Evolutionary conservation across 306 rosid genomes (phyloP), one percentile per base, ranked within the genome.

Genomic region (Pyrus communis): DNA sequence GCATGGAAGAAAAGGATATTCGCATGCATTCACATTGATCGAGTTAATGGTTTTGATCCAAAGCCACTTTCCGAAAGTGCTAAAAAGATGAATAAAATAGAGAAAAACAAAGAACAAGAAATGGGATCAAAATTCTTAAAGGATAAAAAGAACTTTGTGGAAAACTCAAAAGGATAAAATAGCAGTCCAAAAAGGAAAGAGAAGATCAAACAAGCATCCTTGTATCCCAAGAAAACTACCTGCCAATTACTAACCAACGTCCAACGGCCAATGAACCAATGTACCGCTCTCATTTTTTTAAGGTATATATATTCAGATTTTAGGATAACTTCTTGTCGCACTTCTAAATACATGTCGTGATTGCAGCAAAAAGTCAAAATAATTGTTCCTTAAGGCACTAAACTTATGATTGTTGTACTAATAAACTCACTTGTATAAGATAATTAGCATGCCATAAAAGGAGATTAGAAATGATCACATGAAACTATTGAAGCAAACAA

Each of bases 191-290:
- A 86, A 71, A 73, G 75, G 74, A 68, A 75, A 57, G 33, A 9
- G 30, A 42, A 60, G 43, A n/a, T 33, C 66, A 46, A 65, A 61
- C 30, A 45, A 78, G 83, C 75, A 86, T 86, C 87, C 92, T 84
- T 91, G 64, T 59, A 81, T 84, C 79, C 79, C 84, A 89, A 88
- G 97, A 79, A 83, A 91, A 77, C 88, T 73, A 82, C 91, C 89
- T 74, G 88, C 82, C 91, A 79, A 49, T 17, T 46, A 85, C 88
- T 87, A 82, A 87, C 93, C 87, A 61, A 42, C 52, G 62, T 7
- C 45, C 43, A 55, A 73, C 64, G 66, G 55, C 80, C 74, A 64
- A 72, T 58, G 45, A 67, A 65, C 65, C 9, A 62, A 52, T 59
- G 57, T 49, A 51, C 55, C 4, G 10, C 25, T 45, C 40, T 5